These are phyloP conservation scores for Pyricularia pennisetigena DNA, from an alignment of 2,329 filamentous ascomycete species.

Conservation along the genomic window DNA sequence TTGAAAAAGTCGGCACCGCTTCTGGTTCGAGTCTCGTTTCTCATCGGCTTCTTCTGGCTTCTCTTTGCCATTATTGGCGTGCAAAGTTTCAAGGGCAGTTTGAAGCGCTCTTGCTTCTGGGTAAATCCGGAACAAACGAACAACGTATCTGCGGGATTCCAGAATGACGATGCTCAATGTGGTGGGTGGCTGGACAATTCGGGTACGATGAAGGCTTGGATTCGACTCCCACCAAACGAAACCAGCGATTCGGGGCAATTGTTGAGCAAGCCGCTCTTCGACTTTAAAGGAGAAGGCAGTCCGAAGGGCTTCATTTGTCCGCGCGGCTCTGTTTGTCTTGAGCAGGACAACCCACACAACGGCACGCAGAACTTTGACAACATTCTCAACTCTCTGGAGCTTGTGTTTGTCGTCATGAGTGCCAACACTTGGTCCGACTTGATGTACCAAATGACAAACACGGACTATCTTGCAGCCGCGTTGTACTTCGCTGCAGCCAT, in stretches of 20 bases:
- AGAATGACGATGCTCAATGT: conserved; percentile 66
- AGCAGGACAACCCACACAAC: conserved; percentile 70
- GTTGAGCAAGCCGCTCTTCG: neutral
- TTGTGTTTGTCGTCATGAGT: conserved; percentile 97
- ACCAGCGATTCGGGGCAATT: neutral
- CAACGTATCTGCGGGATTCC: conserved; percentile 45
- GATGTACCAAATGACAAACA: conserved; percentile 87
- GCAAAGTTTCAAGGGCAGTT: conserved; percentile 85
- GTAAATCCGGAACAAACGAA: conserved; percentile 51
- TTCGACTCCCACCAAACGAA: conserved; percentile 34
- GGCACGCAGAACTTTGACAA: conserved; percentile 92
- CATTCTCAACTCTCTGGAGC: conserved; percentile 79
- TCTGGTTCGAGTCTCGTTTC: conserved; percentile 83
- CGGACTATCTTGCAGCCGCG: conserved; percentile 79
- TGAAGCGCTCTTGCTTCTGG: conserved; percentile 72
- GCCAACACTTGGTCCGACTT: conserved; percentile 94
- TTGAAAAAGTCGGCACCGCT: conserved; percentile 90
- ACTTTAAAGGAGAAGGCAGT: conserved; percentile 18
- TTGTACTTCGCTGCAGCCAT: conserved; percentile 68
- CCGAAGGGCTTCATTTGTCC: conserved; percentile 88
- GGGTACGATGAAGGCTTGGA: conserved; percentile 45
- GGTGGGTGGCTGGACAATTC: conserved; percentile 64
- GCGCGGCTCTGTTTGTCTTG: conserved; percentile 69
- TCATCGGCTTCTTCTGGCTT: conserved; percentile 96
- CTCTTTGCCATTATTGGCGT: conserved; percentile 94